Conservation (phyloP, 2,329 filamentous ascomycete genomes). For the Claviceps pazoutovae region DNA sequence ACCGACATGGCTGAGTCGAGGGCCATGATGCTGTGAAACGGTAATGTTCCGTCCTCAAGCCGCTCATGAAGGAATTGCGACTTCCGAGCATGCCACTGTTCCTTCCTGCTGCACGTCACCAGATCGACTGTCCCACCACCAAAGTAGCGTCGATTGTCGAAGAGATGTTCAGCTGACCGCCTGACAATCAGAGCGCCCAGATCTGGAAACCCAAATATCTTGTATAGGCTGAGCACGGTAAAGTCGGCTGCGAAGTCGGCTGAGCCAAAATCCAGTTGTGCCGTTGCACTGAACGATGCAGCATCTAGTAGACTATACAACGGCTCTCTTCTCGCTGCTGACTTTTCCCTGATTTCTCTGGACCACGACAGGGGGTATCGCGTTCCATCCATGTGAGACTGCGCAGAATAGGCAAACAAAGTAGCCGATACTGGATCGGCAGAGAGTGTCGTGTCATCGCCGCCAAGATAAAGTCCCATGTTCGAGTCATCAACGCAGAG, state of each 20-base stretch:
- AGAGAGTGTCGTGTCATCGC: slow-evolving; percentile 18
- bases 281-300: slow-evolving; percentile 66
- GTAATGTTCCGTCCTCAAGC: slow-evolving; percentile 82
- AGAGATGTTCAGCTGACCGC: slow-evolving; percentile 49
- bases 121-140: slow-evolving; percentile 90
- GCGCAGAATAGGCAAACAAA: slow-evolving; percentile 70
- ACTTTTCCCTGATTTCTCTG: slow-evolving; percentile 24
- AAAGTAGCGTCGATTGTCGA: slow-evolving; percentile 65
- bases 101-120: slow-evolving; percentile 56
- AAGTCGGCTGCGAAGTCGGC: slow-evolving; percentile 61
- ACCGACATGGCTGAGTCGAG: slow-evolving; percentile 59
- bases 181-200: slow-evolving; percentile 74
- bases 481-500: slow-evolving; percentile 52
- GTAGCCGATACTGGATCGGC: slow-evolving; percentile 13
- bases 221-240: slow-evolving; percentile 78
- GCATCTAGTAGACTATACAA: slow-evolving; percentile 69
- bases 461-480: slow-evolving; percentile 50
- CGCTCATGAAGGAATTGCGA: slow-evolving; percentile 58
- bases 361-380: slow-evolving; percentile 63
- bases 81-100: slow-evolving; percentile 75
- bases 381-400: slow-evolving; percentile 84
- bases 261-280: slow-evolving; percentile 56
- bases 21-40: slow-evolving; percentile 81
- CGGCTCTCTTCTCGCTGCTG: slow-evolving; percentile 9
- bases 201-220: slow-evolving; percentile 96